Conservation (phyloP, 257 asterid genomes). For the Solanum piurae region DNA sequence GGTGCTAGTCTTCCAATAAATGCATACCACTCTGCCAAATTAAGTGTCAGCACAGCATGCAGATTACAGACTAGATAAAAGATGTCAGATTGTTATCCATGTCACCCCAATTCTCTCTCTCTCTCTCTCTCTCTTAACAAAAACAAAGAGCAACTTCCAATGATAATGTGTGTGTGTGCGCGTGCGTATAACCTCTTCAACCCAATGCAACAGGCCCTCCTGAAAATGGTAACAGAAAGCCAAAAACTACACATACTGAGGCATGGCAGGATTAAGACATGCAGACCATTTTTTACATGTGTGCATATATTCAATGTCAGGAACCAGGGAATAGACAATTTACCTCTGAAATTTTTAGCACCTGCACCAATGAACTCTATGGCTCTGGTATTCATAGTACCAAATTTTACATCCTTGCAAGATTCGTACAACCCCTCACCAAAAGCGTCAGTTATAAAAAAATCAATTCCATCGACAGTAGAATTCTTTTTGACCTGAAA, state of each 20-base stretch:
- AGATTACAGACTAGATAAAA: background rate
- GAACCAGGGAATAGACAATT: background rate
- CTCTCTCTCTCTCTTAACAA: background rate
- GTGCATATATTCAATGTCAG: background rate
- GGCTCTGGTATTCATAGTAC: conserved; percentile 93
- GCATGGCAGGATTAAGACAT: background rate
- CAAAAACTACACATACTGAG: background rate
- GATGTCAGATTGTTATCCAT: background rate
- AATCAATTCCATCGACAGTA: conserved; percentile 80
- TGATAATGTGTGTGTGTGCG: background rate
- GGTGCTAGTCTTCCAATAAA: conserved; percentile 70
- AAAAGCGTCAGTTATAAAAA: conserved; percentile 55
- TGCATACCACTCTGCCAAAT: conserved; percentile 77
- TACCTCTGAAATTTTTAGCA: conserved; percentile 78
- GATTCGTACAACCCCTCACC: conserved; percentile 84
- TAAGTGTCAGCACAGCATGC: conserved; percentile 9
- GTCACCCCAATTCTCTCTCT: background rate
- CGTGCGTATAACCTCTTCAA: background rate
- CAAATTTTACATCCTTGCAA: conserved; percentile 96
- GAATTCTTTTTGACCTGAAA: conserved; percentile 56
- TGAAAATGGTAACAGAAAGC: background rate
- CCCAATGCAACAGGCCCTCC: background rate
- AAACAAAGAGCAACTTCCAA: background rate
- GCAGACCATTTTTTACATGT: background rate
- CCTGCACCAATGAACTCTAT: conserved; percentile 97